phyloP scores from a whole-genome alignment of 2,329 filamentous ascomycete genomes.

The Colletotrichum siamense region DNA sequence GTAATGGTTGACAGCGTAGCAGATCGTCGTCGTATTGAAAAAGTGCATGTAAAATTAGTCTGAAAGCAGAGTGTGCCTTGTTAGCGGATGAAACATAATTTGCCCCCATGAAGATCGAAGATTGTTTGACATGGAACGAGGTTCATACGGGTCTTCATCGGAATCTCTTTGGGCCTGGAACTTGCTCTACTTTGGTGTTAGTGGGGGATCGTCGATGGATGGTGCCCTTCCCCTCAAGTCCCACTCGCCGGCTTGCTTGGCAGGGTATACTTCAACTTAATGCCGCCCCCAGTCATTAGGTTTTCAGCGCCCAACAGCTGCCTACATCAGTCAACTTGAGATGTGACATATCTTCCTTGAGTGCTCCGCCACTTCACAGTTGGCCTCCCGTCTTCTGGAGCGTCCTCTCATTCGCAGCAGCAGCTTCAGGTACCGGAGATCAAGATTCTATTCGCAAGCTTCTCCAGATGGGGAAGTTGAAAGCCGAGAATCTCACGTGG shows the following conservation, averaged over 20 bases:
- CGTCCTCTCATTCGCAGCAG: neutral
- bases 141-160: neutral
- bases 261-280: neutral
- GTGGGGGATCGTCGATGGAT: neutral
- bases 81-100: neutral
- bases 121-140: neutral
- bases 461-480: neutral
- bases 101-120: neutral
- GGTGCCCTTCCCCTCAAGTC: neutral
- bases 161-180: neutral
- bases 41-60: neutral
- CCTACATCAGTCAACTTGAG: neutral
- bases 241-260: neutral
- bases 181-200: neutral
- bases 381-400: neutral
- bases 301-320: neutral
- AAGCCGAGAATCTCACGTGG: neutral
- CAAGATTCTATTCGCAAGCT: neutral
- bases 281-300: neutral
- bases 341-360: neutral
- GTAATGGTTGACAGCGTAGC: neutral
- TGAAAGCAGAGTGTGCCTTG: neutral
- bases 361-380: neutral
- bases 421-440: neutral
- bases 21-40: neutral